Conservation (phyloP, 345 rosid genomes). For the Eucalyptus fibrosa region DNA sequence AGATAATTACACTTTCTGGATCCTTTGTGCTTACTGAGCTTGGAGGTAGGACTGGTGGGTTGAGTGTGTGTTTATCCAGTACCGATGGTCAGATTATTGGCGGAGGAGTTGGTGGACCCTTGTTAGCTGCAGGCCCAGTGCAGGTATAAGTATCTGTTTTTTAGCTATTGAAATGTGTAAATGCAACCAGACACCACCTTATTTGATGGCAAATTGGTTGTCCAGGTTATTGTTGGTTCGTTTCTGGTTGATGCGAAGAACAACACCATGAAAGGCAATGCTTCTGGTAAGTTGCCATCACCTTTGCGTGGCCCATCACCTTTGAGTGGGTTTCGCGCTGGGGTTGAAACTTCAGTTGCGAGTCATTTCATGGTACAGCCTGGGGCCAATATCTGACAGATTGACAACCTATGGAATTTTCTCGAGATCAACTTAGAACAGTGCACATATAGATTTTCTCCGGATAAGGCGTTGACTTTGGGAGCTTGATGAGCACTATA, state of each 20-base stretch:
- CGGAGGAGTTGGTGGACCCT: conserved; percentile 85
- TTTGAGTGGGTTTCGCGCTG: background rate
- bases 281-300: background rate
- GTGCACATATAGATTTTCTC: background rate
- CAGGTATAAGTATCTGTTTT: conserved; percentile 31
- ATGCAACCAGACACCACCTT: background rate
- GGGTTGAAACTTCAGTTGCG: background rate
- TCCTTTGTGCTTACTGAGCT: conserved; percentile 60
- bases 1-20: conserved; percentile 76
- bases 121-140: conserved; percentile 85
- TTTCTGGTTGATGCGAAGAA: background rate
- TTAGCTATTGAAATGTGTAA: background rate
- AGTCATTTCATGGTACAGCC: background rate
- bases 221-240: background rate
- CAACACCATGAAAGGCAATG: background rate
- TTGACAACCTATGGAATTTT: background rate
- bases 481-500: background rate
- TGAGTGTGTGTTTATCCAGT: conserved; percentile 68
- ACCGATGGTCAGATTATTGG: conserved; percentile 76
- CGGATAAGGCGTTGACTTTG: background rate
- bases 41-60: conserved; percentile 81
- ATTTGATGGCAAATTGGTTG: background rate
- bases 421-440: background rate
- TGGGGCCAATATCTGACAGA: background rate
- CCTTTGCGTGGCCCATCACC: background rate